Base-by-base conservation (phyloP, 768 basidiomycete species). In the Panus rudis region DNA sequence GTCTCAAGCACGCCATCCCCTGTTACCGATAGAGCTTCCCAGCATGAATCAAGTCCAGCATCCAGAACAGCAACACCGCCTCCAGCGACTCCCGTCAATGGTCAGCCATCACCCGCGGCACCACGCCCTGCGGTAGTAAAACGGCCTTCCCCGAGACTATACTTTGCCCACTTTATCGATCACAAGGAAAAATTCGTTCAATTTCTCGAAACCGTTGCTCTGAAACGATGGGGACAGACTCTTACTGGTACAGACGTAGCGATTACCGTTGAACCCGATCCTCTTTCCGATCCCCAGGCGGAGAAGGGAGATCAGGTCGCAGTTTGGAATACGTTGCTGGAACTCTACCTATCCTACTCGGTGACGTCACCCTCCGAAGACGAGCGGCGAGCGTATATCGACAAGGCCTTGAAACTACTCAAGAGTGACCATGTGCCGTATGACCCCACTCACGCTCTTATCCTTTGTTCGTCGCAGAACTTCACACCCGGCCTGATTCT, bases 261-360 rank as follows among this genome's bases (percentile, higher is more conserved):
- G 1, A 38, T 37, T 1, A 27, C 43, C 1, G 43, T 57, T 11
- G 51, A 55, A 21, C 6, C 46, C 1, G 51, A 53, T 19, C 42
- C 48, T 10, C 48, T 56, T 37, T 39, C 53, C 2, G 76, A 77
- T 30, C 74, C 75, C 39, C 65, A 68, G 22, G 57, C 62, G 0
- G 85, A 86, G 47, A 70, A 67, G 53, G 60, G 62, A 7, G 89
- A 93, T 55, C 90, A 91, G 54, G 70, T 75, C 7, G 84, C 92
- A 0, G 81, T 97, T 3, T 97, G 93, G 93, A 96, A 94, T 63
- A 97, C 93, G 8, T 69, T 98, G 2, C 67, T 98, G 46, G 94
- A 99, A 63, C 74, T 99, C 10, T 97, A 97, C 60, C 74, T 99
- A 34, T 76, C 52, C 11, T 39, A 46, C 20, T 47, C 48, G 6